These are phyloP conservation scores for Sonneratia alba DNA, from an alignment of 345 rosid genomes.

Conservation along the genomic window DNA sequence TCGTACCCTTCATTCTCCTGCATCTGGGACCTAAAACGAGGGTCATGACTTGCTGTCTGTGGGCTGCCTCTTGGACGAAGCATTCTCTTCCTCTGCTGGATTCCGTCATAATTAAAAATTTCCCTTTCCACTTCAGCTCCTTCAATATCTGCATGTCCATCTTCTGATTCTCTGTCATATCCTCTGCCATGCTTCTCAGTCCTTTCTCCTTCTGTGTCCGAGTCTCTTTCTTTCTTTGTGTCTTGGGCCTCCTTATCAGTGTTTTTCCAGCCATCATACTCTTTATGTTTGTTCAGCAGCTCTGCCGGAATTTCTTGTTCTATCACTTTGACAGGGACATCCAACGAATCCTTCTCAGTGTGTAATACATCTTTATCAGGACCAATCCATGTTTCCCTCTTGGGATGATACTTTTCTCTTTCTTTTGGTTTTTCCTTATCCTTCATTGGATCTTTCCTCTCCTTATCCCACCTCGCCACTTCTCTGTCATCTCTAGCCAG, in stretches of 20 bases:
- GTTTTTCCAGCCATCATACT: conserved; percentile 59
- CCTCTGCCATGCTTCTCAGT: conserved; percentile 65
- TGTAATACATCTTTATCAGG: conserved; percentile 53
- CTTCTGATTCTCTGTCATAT: conserved; percentile 75
- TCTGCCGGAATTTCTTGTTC: conserved; percentile 47
- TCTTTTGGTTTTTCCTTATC: conserved; percentile 76
- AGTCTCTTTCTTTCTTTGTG: conserved; percentile 76
- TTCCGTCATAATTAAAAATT: conserved; percentile 66
- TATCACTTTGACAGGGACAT: conserved; percentile 44
- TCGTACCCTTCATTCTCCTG: conserved; percentile 90
- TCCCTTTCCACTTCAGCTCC: conserved; percentile 85
- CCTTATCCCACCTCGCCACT: conserved; percentile 79
- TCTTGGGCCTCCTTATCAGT: conserved; percentile 68
- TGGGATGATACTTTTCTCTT: conserved; percentile 59
- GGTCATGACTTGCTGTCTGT: conserved; percentile 60
- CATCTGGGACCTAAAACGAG: conserved; percentile 47
- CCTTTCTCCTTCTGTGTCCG: conserved; percentile 66
- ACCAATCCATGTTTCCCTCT: conserved; percentile 60
- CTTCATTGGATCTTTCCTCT: conserved; percentile 61
- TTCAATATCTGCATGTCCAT: conserved; percentile 79
- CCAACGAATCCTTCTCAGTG: conserved; percentile 60
- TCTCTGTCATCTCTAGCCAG: conserved; percentile 72
- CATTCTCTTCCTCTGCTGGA: conserved; percentile 96
- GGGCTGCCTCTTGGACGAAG: conserved; percentile 92
- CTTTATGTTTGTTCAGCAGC: conserved; percentile 70